Base-by-base conservation (phyloP, 2,329 filamentous ascomycete genomes). In the Apiospora rasikravindrae region DNA sequence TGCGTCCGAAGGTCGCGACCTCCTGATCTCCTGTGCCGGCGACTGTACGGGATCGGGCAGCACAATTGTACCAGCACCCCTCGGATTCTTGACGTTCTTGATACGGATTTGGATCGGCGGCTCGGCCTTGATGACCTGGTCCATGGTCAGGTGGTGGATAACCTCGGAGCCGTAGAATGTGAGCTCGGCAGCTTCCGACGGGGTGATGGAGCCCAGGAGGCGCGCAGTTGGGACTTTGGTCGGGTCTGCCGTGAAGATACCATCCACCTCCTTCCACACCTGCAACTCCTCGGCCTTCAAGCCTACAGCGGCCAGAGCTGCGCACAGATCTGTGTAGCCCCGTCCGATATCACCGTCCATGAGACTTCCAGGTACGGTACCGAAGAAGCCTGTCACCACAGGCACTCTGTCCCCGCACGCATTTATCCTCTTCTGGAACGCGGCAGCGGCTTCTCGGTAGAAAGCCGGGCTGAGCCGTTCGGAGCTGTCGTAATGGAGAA, bases 191-290 rank as follows among this genome's bases (percentile, higher is more conserved):
- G 96, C 96, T 83, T 99, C 96, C 13, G 94, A 93, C 0, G 96
- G 96, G 4, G 96, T 98, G 80, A 99, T 98, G 70, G 92, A 92
- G 14, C 92, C 85, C 64, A 99, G 88, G n/a, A 99, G 87, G 67
- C 93, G 89, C n/a, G 96, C 97, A 0, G 96, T 98, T 3, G 96
- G 95, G 51, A 97, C 94, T 82, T 96, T 97, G 77, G 93, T 90
- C 3, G 94, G 94, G 79, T 97, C 94, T 37, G 88, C 87, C 7
- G 87, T 92, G 83, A 98, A 96, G 80, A 98, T 97, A 73, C 95
- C 95, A 82, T 99, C 96, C 8, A 99, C 96, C 81, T 99, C 96
- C 85, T 99, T 99, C 96, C 96, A 98, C 75, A 99, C 93, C 82
- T 99, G 96, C 70, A 99, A 88, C 82, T 99, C 96, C 70, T 92